Evolutionary conservation across 371 early-diverging fungal genomes (phyloP), one percentile per base, ranked within the genome.

Genomic region (Mucor indicus): DNA sequence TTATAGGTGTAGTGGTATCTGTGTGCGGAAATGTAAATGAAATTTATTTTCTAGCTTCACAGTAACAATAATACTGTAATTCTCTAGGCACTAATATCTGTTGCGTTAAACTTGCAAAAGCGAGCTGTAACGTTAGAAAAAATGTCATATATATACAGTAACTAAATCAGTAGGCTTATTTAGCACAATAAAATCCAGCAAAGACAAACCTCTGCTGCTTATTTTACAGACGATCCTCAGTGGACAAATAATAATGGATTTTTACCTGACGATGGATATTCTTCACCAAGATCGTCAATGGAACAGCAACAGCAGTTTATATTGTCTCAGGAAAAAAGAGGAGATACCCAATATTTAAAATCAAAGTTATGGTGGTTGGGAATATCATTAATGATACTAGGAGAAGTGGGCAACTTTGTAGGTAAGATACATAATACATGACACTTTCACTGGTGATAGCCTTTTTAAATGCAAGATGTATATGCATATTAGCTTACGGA

Each of bases 311-410:
- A 2, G n/a, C n/a, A n/a, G n/a, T n/a, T n/a, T n/a, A 64, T 62
- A 35, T 67, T 72, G 70, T 62, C 64, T 19, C 74, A 69, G 37
- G 67, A 67, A 49, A 62, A 61, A 19, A 48, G 44, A 13, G 64
- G 59, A 37, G 66, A 72, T 15, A 57, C 63, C 21, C 71, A 77
- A 24, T 85, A 85, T 46, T 50, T 85, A 20, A 67, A 68, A 29
- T 81, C 82, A 3, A 79, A 77, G 36, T 54, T 79, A 8, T 86
- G 87, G 89, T 90, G 89, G 90, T 39, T 81, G 12, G 89, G 89
- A 11, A 80, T 86, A 55, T 65, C 77, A 0, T 51, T 89, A 4
- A 88, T 89, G 89, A 60, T 84, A n/a, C 44, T 84, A n/a, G 89
- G 89, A 32, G 84, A 85, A 52, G 71, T 79, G 13, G 80, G 81